phyloP scores from a whole-genome alignment of 2,329 filamentous ascomycete species.

The Apiospora pterosperma region DNA sequence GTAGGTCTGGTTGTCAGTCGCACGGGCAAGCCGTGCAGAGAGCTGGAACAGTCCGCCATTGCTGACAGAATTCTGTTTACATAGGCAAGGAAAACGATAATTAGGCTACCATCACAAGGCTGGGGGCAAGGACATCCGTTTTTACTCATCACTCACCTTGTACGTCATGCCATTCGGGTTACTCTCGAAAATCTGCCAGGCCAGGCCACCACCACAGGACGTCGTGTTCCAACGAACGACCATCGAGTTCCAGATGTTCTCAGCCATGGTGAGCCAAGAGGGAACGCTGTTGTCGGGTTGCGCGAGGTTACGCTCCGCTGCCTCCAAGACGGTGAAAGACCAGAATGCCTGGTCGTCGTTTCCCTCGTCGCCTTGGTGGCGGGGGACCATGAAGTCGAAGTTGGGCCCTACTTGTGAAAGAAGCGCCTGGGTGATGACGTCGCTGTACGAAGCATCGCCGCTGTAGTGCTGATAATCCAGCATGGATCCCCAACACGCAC shows the following conservation, averaged over 20 bases:
- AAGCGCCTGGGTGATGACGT: conserved; percentile 55
- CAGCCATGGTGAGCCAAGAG: conserved; percentile 63
- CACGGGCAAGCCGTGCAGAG: conserved; percentile 69
- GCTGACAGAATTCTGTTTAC: conserved; percentile 65
- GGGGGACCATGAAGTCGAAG: conserved; percentile 57
- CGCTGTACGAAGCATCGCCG: conserved; percentile 58
- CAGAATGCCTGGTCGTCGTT: conserved; percentile 77
- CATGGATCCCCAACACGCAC: conserved; percentile 64
- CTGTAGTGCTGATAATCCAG: conserved; percentile 69
- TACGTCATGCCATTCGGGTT: conserved; percentile 75
- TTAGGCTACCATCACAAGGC: not conserved
- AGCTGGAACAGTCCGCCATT: conserved; percentile 85
- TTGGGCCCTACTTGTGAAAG: conserved; percentile 54
- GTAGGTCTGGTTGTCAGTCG: conserved; percentile 65
- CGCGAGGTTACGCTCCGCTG: conserved; percentile 66
- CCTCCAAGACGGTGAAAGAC: conserved; percentile 64
- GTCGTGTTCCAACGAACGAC: conserved; percentile 65
- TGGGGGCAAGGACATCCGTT: not conserved
- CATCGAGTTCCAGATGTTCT: conserved; percentile 72
- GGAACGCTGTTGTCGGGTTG: conserved; percentile 54
- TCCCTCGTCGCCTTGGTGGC: conserved; percentile 57
- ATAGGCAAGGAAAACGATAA: not conserved
- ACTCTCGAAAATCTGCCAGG: conserved; percentile 77
- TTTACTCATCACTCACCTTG: conserved; percentile 41
- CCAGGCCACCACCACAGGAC: conserved; percentile 67